Conservation (phyloP, 2,329 filamentous ascomycete species). For the Talaromyces verruculosus region DNA sequence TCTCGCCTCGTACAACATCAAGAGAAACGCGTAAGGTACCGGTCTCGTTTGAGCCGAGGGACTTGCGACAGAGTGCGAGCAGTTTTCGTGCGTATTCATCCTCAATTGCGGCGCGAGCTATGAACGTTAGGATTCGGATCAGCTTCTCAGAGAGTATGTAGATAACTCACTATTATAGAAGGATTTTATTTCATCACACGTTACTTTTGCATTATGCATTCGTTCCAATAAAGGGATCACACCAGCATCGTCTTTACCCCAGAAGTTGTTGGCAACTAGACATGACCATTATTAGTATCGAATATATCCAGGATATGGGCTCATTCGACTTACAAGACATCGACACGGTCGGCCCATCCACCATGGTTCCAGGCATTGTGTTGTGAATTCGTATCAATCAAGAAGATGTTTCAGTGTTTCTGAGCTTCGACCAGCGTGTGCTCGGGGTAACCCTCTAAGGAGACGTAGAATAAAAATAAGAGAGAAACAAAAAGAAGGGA, state of each 20-base stretch:
- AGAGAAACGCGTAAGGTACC: constrained; percentile 81
- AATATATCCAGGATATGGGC: not conserved
- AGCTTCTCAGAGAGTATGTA: not conserved
- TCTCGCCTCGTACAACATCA: constrained; percentile 82
- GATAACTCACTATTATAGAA: constrained; percentile 74
- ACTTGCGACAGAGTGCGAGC: constrained; percentile 79
- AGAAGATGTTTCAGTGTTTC: constrained; percentile 18
- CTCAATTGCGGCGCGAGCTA: constrained; percentile 87
- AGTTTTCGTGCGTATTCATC: constrained; percentile 94
- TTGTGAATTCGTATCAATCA: constrained; percentile 27
- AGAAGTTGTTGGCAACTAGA: constrained; percentile 97
- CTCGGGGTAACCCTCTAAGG: constrained; percentile 26
- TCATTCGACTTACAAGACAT: constrained; percentile 60
- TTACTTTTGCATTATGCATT: constrained; percentile 91
- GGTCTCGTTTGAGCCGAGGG: constrained; percentile 81
- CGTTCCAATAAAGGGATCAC: constrained; percentile 87
- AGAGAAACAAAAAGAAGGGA: constrained; percentile 14
- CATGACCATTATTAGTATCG: constrained; percentile 41
- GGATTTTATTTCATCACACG: constrained; percentile 85
- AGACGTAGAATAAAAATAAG: not conserved
- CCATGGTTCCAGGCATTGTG: constrained; percentile 60
- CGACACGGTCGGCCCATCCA: constrained; percentile 64
- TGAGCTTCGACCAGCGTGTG: constrained; percentile 41
- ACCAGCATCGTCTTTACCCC: constrained; percentile 98
- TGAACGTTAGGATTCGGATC: constrained; percentile 11